A percentile compares a stretch with the other conserved stretches of the same genome.
Evolutionary conservation across 176 grass and related monocot species (phyloP).

Genomic region (sorghum (Sorghum bicolor)): Sorghum_bicolor_NCBIv3 NC_012872.2:65278501-65279000

Average conservation of each 20-base stretch:
- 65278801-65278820: slow-evolving; percentile 25
- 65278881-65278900: slow-evolving; percentile 59
- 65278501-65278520: slow-evolving; percentile 20
- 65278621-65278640: slow-evolving; percentile 32
- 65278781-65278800: slow-evolving; percentile 29
- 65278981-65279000: slow-evolving; percentile 46
- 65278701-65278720: slow-evolving; percentile 7
- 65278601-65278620: slow-evolving; percentile 53
- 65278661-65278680: slow-evolving; percentile 36
- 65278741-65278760: slow-evolving; percentile 30
- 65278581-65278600: slow-evolving; percentile 33
- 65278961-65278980: slow-evolving; percentile 84
- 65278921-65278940: slow-evolving; percentile 55
- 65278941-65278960: slow-evolving; percentile 43
- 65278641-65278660: slow-evolving; percentile 44
- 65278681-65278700: not conserved
- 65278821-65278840: slow-evolving; percentile 53
- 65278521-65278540: not conserved
- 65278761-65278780: slow-evolving; percentile 25
- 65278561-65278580: slow-evolving; percentile 20
- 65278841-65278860: slow-evolving; percentile 64
- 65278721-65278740: slow-evolving; percentile 24
- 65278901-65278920: slow-evolving; percentile 69
- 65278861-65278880: slow-evolving; percentile 39
- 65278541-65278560: slow-evolving; percentile 16